Evolutionary conservation across 1,284 basidiomycete species (phyloP).

Genomic region (Austroboletus novae-zelandiae): DNA sequence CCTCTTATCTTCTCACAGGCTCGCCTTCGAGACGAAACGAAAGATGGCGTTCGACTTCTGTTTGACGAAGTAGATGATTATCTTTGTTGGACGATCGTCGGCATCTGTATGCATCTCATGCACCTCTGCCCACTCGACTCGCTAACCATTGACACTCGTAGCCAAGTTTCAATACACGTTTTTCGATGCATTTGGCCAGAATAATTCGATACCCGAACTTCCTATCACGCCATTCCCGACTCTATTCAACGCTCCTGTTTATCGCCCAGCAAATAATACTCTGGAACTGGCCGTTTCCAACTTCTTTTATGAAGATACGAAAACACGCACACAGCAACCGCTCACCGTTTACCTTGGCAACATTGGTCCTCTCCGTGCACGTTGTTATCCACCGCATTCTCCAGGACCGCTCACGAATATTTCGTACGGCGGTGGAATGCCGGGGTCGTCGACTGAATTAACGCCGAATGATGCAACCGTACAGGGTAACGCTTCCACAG

Average conservation of each 20-base stretch:
- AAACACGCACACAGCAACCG: conserved; percentile 60
- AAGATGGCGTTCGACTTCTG: conserved; percentile 65
- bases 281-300: conserved; percentile 83
- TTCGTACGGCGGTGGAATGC: conserved; percentile 46
- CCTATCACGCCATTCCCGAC: conserved; percentile 90
- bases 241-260: conserved; percentile 75
- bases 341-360: conserved; percentile 89
- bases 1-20: conserved; percentile 76
- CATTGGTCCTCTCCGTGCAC: conserved; percentile 75
- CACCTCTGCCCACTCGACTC: conserved; percentile 7
- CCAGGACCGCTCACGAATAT: conserved; percentile 64
- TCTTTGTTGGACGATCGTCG: conserved; percentile 94
- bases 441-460: conserved; percentile 32
- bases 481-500: conserved; percentile 29
- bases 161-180: conserved; percentile 94
- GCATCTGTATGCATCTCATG: conserved; percentile 72
- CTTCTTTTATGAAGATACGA: conserved; percentile 75
- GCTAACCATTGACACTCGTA: conserved; percentile 34
- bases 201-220: conserved; percentile 68
- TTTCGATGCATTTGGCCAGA: conserved; percentile 84
- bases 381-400: conserved; percentile 66
- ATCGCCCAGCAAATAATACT: conserved; percentile 69
- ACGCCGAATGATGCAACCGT: conserved; percentile 30
- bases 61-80: conserved; percentile 92
- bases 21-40: conserved; percentile 69